phyloP scores from a whole-genome alignment of 1,284 basidiomycete genomes.

The Fomes fomentarius region DNA sequence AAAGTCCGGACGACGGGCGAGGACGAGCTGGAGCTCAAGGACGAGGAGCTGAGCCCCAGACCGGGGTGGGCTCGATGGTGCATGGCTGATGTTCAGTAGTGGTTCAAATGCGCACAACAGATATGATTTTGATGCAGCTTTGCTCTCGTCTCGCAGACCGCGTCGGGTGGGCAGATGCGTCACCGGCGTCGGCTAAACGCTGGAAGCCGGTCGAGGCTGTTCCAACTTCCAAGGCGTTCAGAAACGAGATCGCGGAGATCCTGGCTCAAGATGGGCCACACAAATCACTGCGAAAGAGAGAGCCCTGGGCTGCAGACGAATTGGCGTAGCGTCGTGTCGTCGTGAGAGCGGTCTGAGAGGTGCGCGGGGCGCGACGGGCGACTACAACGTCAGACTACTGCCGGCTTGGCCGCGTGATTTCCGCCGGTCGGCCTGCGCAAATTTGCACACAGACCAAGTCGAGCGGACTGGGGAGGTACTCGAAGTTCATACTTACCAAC shows the following conservation, averaged over 20 bases:
- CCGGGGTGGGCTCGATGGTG: conserved; percentile 22
- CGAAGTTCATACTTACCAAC: conserved; percentile 1
- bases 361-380: conserved; percentile 10
- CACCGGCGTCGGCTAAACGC: conserved; percentile 15
- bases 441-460: not conserved
- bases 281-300: too few species aligned
- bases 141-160: conserved; percentile 1
- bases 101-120: conserved; percentile 9
- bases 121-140: conserved; percentile 11
- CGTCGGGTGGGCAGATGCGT: conserved; percentile 3
- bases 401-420: conserved; percentile 22
- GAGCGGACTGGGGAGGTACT: too few species aligned
- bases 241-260: conserved; percentile 11
- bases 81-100: conserved; percentile 9
- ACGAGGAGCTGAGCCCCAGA: conserved; percentile 17
- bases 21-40: conserved; percentile 13
- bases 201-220: conserved; percentile 14
- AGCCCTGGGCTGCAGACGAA: too few species aligned
- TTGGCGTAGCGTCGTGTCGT: conserved; percentile 18
- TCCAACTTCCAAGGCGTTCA: conserved; percentile 2
- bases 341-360: conserved; percentile 23
- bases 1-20: conserved; percentile 31
- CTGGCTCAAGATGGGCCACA: not conserved
- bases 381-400: conserved; percentile 21
- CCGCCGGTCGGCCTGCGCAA: conserved; percentile 6